These are phyloP conservation scores for Pythium aquatile DNA, from an alignment of 352 stramenopile genomes.

Conservation along the genomic window DNA sequence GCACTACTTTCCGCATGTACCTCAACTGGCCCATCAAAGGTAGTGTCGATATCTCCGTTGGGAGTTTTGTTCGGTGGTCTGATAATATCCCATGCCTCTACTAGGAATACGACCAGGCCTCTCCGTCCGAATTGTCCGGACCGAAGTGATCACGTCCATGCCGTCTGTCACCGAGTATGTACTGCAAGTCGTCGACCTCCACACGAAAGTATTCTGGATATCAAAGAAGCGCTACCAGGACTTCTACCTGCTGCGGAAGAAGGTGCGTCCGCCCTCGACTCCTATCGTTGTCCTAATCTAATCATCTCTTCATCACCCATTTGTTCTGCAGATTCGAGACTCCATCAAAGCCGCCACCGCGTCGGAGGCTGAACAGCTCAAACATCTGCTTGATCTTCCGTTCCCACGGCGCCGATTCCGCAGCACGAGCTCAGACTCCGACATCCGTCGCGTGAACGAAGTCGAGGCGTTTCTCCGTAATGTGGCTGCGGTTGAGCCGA, in stretches of 20 bases:
- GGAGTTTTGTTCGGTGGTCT: not conserved
- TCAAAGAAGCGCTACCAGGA: constrained; percentile 80
- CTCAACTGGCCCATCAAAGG: constrained; percentile 35
- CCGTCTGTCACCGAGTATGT: constrained; percentile 69
- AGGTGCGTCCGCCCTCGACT: constrained; percentile 28
- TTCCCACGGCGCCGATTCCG: constrained; percentile 67
- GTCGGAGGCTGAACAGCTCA: constrained; percentile 60
- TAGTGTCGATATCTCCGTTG: not conserved
- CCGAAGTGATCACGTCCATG: constrained; percentile 54
- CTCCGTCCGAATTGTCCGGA: constrained; percentile 67
- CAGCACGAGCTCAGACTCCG: constrained; percentile 39
- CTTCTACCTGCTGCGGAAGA: constrained; percentile 66
- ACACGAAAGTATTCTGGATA: constrained; percentile 85
- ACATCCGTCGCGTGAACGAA: constrained; percentile 50
- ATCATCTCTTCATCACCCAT: not conserved
- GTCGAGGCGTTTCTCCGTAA: constrained; percentile 79
- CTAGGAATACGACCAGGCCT: constrained; percentile 60
- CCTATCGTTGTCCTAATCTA: not conserved
- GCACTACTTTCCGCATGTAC: constrained; percentile 55
- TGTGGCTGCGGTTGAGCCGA: constrained; percentile 61
- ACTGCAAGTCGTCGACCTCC: constrained; percentile 69
- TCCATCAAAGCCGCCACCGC: constrained; percentile 39
- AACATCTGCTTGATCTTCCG: constrained; percentile 67
- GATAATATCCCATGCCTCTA: not conserved
- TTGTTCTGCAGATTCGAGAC: constrained; percentile 33